Conservation (phyloP, 768 basidiomycete species). For the Phaffia tasmanica region DNA sequence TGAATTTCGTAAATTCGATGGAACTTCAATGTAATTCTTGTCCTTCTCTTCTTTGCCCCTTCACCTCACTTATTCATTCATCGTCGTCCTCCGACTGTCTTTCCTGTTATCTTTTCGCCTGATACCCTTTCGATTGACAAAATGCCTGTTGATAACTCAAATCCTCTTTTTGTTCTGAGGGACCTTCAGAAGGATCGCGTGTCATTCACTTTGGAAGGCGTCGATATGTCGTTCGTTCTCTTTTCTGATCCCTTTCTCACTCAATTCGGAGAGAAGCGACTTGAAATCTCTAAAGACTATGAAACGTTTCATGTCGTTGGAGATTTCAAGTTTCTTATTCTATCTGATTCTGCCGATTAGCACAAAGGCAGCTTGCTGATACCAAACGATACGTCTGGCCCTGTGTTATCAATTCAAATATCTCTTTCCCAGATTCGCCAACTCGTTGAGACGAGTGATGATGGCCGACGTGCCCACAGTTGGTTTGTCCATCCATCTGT, state of each 20-base stretch:
- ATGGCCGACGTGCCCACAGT: conserved; percentile 96
- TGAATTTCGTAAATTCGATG: too few relatives aligned
- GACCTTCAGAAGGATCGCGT: conserved; percentile 65
- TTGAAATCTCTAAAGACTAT: not conserved
- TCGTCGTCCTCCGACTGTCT: too few relatives aligned
- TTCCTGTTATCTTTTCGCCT: too few relatives aligned
- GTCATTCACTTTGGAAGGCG: conserved; percentile 88
- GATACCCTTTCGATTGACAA: too few relatives aligned
- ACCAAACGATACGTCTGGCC: not conserved
- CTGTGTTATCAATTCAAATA: conserved; percentile 24
- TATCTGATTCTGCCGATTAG: not conserved
- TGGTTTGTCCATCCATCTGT: conserved; percentile 48
- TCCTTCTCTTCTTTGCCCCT: too few relatives aligned
- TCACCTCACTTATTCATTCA: too few relatives aligned
- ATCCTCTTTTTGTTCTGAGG: too few relatives aligned
- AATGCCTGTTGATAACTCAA: too few relatives aligned
- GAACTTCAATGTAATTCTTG: too few relatives aligned
- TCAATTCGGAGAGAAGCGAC: conserved; percentile 16
- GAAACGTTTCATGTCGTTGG: not conserved
- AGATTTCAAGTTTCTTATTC: not conserved
- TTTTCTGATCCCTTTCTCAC: not conserved
- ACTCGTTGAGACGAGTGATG: conserved; percentile 82
- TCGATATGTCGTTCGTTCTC: conserved; percentile 80
- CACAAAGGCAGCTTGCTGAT: not conserved
- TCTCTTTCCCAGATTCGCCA: conserved; percentile 62